Percentiles rank a stretch among this genome's conserved stretches.
Evolutionary conservation across 106 monocot species (phyloP).

Genomic region (Dioscorea alata): DNA sequence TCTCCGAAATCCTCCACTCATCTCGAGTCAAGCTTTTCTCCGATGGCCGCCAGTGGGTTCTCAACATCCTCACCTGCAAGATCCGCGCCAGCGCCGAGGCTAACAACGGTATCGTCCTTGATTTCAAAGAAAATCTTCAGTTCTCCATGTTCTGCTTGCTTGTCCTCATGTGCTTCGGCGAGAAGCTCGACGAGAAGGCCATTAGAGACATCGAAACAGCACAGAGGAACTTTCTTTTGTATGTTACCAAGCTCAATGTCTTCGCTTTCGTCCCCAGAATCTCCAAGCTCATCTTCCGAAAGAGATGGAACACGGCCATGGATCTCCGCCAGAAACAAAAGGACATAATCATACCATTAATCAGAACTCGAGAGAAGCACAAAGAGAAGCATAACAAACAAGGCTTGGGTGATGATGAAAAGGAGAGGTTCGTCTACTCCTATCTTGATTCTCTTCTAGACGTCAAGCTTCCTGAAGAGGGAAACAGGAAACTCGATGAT

Average conservation of each 20-base stretch:
- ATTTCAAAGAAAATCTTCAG: slow-evolving; percentile 27
- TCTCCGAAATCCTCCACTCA: slow-evolving; percentile 11
- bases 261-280: slow-evolving; percentile 28
- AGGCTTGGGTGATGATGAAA: not conserved
- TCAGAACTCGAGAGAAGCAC: slow-evolving; percentile 11
- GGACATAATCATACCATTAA: slow-evolving; percentile 23
- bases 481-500: too few species aligned
- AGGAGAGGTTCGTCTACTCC: slow-evolving; percentile 15
- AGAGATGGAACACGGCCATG: slow-evolving; percentile 16
- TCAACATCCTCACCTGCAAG: slow-evolving; percentile 14
- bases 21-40: not conserved
- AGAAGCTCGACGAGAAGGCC: slow-evolving; percentile 24
- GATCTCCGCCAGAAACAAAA: not conserved
- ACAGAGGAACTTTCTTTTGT: slow-evolving; percentile 9
- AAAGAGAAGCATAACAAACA: not conserved
- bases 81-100: slow-evolving; percentile 1
- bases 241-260: slow-evolving; percentile 11
- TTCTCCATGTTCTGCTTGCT: slow-evolving; percentile 52
- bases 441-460: slow-evolving; percentile 37
- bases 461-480: slow-evolving; percentile 1
- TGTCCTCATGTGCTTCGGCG: slow-evolving; percentile 51
- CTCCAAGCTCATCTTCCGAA: slow-evolving; percentile 26
- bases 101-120: slow-evolving; percentile 5
- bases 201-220: slow-evolving; percentile 23
- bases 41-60: slow-evolving; percentile 20